phyloP scores from a whole-genome alignment of 208 protist species.

The Leishmania gerbilli region DNA sequence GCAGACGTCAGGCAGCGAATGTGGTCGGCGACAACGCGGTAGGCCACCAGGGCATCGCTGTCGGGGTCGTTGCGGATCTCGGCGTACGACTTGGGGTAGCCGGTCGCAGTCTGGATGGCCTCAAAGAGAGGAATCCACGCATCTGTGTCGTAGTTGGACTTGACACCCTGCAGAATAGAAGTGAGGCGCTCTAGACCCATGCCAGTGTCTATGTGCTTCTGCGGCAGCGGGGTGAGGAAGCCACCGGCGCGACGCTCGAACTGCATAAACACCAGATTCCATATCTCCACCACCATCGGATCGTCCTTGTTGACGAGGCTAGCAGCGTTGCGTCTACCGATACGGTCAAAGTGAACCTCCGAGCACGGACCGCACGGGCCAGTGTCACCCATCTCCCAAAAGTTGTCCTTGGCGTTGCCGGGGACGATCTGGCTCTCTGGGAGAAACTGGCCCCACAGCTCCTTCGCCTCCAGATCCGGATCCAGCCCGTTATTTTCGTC shows the following conservation, averaged over 20 bases:
- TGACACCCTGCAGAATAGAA: slow-evolving; percentile 96
- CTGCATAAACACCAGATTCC: slow-evolving; percentile 99
- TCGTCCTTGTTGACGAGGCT: slow-evolving; percentile 98
- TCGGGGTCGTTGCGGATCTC: slow-evolving; percentile 80
- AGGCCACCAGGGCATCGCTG: slow-evolving; percentile 94
- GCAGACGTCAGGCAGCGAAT: slow-evolving; percentile 98
- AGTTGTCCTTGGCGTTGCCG: slow-evolving; percentile 98
- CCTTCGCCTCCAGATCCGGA: slow-evolving; percentile 93
- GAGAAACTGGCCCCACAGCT: slow-evolving; percentile 95
- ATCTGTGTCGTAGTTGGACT: slow-evolving; percentile 99
- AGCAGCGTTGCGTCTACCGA: slow-evolving; percentile 96
- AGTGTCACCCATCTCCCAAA: slow-evolving; percentile 99
- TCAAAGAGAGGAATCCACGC: slow-evolving; percentile 97
- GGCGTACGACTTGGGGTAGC: slow-evolving; percentile 85
- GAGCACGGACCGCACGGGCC: slow-evolving; percentile 98
- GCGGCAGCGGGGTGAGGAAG: slow-evolving; percentile 83
- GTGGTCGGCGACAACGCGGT: slow-evolving; percentile 99
- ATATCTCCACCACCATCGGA: slow-evolving; percentile 98
- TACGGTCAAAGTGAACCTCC: slow-evolving; percentile 99
- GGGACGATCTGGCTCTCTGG: slow-evolving; percentile 91
- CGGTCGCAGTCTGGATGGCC: slow-evolving; percentile 95
- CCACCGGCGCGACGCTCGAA: slow-evolving; percentile 95
- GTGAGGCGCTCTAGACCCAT: slow-evolving; percentile 99
- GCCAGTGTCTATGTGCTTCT: slow-evolving; percentile 97
- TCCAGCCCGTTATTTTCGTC: slow-evolving; percentile 85